Percentiles rank a stretch among this genome's conserved stretches.
Conservation (phyloP, 2,329 filamentous ascomycete genomes). For the Nothomitra cinnamomea region DNA sequence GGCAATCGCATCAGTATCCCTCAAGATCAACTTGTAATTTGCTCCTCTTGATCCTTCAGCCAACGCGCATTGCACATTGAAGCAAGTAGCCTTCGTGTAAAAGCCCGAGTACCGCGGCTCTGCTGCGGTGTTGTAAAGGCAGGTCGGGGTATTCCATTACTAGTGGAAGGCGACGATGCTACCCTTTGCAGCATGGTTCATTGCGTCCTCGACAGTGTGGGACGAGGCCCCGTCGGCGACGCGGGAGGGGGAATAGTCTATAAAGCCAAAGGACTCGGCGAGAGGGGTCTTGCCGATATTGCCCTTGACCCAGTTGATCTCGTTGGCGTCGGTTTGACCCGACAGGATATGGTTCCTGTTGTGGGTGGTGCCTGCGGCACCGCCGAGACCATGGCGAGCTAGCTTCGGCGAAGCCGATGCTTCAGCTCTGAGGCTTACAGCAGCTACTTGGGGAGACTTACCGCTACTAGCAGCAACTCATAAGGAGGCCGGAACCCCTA, state of each 20-base stretch:
- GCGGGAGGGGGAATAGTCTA: conserved; percentile 32
- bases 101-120: conserved; percentile 33
- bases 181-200: conserved; percentile 25
- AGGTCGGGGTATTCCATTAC: conserved; percentile 32
- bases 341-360: conserved; percentile 31
- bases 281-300: conserved; percentile 32
- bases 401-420: no score
- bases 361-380: no score
- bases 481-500: no score
- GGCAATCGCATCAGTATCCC: conserved; percentile 6
- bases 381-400: no score
- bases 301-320: conserved; percentile 26
- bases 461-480: no score
- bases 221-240: conserved; percentile 25
- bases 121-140: conserved; percentile 29
- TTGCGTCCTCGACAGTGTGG: conserved; percentile 29
- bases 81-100: conserved; percentile 32
- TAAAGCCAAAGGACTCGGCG: conserved; percentile 29
- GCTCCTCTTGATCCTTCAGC: conserved; percentile 16
- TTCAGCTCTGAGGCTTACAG: no score
- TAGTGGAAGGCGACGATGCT: conserved; percentile 31
- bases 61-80: conserved; percentile 28
- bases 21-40: no score
- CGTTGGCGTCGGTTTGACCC: conserved; percentile 29
- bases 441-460: no score